A percentile compares a stretch with the other conserved stretches of the same genome.
Evolutionary conservation across 163 green algal species (phyloP).

Genomic region (Chlorella variabilis): DNA sequence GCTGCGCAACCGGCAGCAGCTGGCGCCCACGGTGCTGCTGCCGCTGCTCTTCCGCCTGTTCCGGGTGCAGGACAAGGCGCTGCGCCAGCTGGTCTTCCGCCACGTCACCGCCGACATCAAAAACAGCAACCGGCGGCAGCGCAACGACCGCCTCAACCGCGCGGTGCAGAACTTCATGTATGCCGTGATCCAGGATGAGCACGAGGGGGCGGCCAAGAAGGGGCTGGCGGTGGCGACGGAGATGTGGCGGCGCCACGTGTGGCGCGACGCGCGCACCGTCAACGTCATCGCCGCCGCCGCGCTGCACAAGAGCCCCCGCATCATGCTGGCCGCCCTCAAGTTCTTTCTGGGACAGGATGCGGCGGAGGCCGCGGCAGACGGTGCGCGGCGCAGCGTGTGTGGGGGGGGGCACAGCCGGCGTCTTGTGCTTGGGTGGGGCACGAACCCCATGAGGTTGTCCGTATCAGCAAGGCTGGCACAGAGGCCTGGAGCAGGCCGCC

Average conservation of each 20-base stretch:
- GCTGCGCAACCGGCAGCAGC: conserved; percentile 79
- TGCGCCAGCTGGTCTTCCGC: conserved; percentile 87
- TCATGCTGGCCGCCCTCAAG: conserved; percentile 92
- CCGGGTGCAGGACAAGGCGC: conserved; percentile 86
- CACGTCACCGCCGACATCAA: conserved; percentile 96
- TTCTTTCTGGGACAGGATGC: conserved; percentile 94
- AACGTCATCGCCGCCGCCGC: conserved; percentile 85
- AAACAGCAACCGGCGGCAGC: conserved; percentile 79
- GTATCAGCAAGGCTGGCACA: no score
- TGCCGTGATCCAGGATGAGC: conserved; percentile 65
- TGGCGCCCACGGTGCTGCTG: conserved; percentile 78
- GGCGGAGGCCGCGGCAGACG: conserved; percentile 53
- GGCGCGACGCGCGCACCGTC: conserved; percentile 92
- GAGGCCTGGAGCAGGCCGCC: no score
- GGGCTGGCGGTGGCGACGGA: conserved; percentile 91
- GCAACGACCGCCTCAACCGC: conserved; percentile 91
- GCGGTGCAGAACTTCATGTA: conserved; percentile 92
- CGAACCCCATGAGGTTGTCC: no score
- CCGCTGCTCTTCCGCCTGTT: conserved; percentile 97
- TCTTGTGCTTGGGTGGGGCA: no score
- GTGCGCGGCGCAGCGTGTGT: not conserved
- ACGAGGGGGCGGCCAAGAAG: conserved; percentile 91
- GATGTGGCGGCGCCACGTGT: conserved; percentile 93
- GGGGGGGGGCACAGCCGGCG: not conserved
- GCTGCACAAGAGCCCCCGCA: conserved; percentile 72